phyloP scores from a whole-genome alignment of 2,329 filamentous ascomycete species.

The Cladosporium sp. region DNA sequence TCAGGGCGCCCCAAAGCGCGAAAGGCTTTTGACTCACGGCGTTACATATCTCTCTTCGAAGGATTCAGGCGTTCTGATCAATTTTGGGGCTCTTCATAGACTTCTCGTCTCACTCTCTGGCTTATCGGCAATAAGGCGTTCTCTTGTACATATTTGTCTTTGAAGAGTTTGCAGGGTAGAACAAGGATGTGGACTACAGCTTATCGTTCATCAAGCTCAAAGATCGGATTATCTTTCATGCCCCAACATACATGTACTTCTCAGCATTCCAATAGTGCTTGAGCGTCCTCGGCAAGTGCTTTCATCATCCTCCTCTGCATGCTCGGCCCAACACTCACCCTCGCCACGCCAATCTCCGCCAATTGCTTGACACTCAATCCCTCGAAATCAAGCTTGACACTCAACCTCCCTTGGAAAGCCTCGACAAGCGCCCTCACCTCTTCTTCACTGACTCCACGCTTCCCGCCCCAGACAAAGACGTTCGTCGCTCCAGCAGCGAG shows the following conservation, averaged over 20 bases:
- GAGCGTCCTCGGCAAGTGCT: constrained; percentile 5
- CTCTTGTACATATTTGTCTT: background rate
- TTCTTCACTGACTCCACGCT: constrained; percentile 46
- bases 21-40: background rate
- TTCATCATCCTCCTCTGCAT: constrained; percentile 17
- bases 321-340: constrained; percentile 57
- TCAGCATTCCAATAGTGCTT: constrained; percentile 9
- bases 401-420: constrained; percentile 54
- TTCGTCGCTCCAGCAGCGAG: constrained; percentile 61
- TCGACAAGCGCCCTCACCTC: constrained; percentile 53
- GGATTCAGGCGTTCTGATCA: background rate
- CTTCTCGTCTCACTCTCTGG: background rate
- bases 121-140: background rate
- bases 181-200: background rate
- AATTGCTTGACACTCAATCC: constrained; percentile 41
- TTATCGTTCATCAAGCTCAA: background rate
- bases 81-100: background rate
- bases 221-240: background rate
- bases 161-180: background rate
- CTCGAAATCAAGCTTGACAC: constrained; percentile 49
- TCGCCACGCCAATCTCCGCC: constrained; percentile 54
- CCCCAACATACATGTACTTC: background rate
- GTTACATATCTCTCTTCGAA: background rate
- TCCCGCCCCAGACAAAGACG: constrained; percentile 62
- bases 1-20: background rate